These are phyloP conservation scores for Geotrichum histeridarum DNA, from an alignment of 1,139 yeast genomes.

Conservation along the genomic window DNA sequence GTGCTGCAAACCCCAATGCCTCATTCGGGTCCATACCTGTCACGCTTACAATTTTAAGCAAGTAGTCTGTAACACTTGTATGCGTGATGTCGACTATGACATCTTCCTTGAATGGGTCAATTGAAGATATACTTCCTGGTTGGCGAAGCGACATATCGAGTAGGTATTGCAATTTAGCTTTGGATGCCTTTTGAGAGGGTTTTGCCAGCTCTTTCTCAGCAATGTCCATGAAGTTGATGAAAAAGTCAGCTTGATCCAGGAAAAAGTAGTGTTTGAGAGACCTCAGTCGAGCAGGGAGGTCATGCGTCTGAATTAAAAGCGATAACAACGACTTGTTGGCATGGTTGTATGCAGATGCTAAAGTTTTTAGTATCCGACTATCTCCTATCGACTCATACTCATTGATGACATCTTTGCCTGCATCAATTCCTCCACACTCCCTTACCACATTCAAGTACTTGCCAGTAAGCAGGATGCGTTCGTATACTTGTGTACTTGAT, in stretches of 20 bases:
- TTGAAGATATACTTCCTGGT: constrained; percentile 40
- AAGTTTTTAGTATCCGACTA: constrained; percentile 49
- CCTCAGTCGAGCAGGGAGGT: constrained; percentile 40
- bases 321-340: constrained; percentile 63
- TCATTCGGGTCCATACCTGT: constrained; percentile 55
- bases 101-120: constrained; percentile 40
- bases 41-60: constrained; percentile 60
- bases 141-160: constrained; percentile 41
- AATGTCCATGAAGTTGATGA: constrained; percentile 43
- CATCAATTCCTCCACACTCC: constrained; percentile 46
- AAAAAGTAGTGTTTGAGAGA: constrained; percentile 53
- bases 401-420: constrained; percentile 30
- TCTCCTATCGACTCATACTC: constrained; percentile 49
- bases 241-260: constrained; percentile 51
- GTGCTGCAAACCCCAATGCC: constrained; percentile 13
- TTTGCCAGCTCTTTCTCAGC: constrained; percentile 43
- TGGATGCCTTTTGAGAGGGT: constrained; percentile 38
- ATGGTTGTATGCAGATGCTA: constrained; percentile 58
- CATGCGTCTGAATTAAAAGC: constrained; percentile 58
- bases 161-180: constrained; percentile 40
- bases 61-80: constrained; percentile 47
- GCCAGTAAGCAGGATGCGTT: constrained; percentile 74
- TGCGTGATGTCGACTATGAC: constrained; percentile 32
- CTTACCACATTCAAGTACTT: constrained; percentile 72
- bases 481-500: constrained; percentile 49